A percentile compares a stretch with the other conserved stretches of the same genome.
Evolutionary conservation across 192 early-diverging fungal species (phyloP).

Genomic region (Umbelopsis vinacea): DNA sequence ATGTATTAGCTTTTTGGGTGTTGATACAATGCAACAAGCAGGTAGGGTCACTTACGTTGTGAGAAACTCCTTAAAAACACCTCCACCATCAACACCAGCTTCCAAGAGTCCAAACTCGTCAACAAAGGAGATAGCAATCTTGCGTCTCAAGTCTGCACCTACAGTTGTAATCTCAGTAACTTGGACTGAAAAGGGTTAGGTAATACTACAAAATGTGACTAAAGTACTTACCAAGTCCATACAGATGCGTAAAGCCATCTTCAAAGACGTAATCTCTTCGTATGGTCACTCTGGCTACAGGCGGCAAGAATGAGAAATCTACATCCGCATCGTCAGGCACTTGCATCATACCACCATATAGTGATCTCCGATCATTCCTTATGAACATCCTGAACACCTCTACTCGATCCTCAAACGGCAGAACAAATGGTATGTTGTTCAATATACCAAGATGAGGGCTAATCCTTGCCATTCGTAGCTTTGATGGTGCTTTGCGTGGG

Average conservation of each 20-base stretch:
- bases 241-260: slow-evolving; percentile 82
- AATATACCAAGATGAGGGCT: slow-evolving; percentile 68
- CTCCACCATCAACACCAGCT: slow-evolving; percentile 95
- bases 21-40: neutral
- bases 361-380: slow-evolving; percentile 61
- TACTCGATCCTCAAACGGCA: slow-evolving; percentile 90
- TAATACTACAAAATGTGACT: neutral
- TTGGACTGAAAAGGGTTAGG: neutral
- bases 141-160: slow-evolving; percentile 70
- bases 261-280: slow-evolving; percentile 84
- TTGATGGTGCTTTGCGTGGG: slow-evolving; percentile 28
- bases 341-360: neutral
- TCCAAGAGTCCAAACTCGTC: slow-evolving; percentile 83
- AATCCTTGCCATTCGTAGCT: slow-evolving; percentile 36
- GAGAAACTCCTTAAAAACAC: slow-evolving; percentile 98
- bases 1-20: neutral
- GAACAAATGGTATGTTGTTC: slow-evolving; percentile 87
- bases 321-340: slow-evolving; percentile 21
- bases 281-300: slow-evolving; percentile 57
- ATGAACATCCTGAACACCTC: slow-evolving; percentile 83
- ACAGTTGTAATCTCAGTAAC: slow-evolving; percentile 11
- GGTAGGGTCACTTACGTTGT: slow-evolving; percentile 57
- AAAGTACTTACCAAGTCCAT: slow-evolving; percentile 57
- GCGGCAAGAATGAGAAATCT: slow-evolving; percentile 19
- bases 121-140: slow-evolving; percentile 86